Base-by-base conservation (phyloP, 176 grass and related monocot species). In the Lolium multiflorum region DNA sequence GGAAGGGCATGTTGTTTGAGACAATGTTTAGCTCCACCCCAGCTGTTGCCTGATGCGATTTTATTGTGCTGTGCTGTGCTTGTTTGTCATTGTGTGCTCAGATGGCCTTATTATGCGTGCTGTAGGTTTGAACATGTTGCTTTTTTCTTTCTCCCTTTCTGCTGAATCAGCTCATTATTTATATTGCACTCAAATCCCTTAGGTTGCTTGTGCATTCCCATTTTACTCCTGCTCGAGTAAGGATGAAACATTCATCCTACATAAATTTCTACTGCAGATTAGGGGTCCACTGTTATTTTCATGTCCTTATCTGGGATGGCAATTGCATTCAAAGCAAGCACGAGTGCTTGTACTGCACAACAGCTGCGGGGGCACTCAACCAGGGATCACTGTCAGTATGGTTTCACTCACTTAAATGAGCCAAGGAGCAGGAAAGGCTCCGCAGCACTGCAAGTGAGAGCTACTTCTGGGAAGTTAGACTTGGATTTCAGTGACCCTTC, bases 401-500 rank as follows among this genome's bases (percentile, higher is more conserved):
- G 87, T 87, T 92, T 89, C 69, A n/a, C 80, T 76, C 76, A 87
- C 49, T 79, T 90, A 37, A 75, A 46, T 15, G 66, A 79, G 14
- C 84, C 79, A 57, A 94, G 78, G 25, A 79, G 60, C n/a, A 92
- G 77, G 64, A 71, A 83, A 71, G 14, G 41, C 28, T 77, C 66
- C 70, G 3, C 11, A 9, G 16, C 71, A 28, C 51, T 86, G 72
- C 68, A 21, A 80, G 77, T 80, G 11, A 91, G 76, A 80, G 90
- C 81, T 66, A 16, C 55, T 79, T 75, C 83, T 11, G 63, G 21
- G 1, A 94, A 89, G 24, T 48, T 83, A 74, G 86, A 98, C 41
- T 78, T 94, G 52, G 81, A 95, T 89, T 95, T 92, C 83, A 88
- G 74, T 25, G 88, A 98, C 86, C 90, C 91, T 51, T 80, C 84